phyloP scores from a whole-genome alignment of 306 rosid species.

The Prinsepia uniflora region DNA sequence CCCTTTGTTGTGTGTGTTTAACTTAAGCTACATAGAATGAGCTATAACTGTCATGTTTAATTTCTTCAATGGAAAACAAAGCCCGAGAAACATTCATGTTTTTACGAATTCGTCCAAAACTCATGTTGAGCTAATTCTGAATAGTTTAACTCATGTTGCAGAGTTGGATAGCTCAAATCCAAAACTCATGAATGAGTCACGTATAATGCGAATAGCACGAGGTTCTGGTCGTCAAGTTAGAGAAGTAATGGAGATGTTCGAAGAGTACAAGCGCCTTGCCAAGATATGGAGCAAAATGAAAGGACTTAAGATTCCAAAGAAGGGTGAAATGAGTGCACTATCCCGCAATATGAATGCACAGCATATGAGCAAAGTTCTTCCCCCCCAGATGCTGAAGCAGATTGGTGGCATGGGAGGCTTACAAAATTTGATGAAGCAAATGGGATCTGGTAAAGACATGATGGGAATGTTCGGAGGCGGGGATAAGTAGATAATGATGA shows the following conservation, averaged over 20 bases:
- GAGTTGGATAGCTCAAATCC: conserved; percentile 85
- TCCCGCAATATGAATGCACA: conserved; percentile 80
- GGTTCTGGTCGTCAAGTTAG: conserved; percentile 68
- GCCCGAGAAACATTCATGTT: neutral
- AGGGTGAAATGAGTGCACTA: conserved; percentile 67
- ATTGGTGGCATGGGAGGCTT: conserved; percentile 81
- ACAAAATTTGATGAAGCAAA: conserved; percentile 85
- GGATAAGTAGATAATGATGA: conserved; percentile 32
- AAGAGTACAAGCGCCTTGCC: conserved; percentile 79
- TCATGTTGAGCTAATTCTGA: neutral
- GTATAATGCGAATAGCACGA: conserved; percentile 76
- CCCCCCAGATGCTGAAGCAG: conserved; percentile 85
- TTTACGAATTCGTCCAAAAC: neutral
- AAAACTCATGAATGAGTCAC: conserved; percentile 70
- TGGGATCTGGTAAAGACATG: conserved; percentile 78
- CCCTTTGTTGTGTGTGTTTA: neutral
- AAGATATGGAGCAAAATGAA: conserved; percentile 79
- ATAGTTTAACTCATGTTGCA: conserved; percentile 34
- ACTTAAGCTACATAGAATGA: neutral
- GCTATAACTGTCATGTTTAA: conserved; percentile 6
- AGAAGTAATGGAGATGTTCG: conserved; percentile 82
- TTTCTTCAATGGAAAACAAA: neutral
- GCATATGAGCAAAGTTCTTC: conserved; percentile 81
- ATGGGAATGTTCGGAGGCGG: conserved; percentile 85
- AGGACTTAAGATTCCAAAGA: conserved; percentile 78